Evolutionary conservation across 352 stramenopile genomes (phyloP).

Genomic region (Phytophthora litchii): DNA sequence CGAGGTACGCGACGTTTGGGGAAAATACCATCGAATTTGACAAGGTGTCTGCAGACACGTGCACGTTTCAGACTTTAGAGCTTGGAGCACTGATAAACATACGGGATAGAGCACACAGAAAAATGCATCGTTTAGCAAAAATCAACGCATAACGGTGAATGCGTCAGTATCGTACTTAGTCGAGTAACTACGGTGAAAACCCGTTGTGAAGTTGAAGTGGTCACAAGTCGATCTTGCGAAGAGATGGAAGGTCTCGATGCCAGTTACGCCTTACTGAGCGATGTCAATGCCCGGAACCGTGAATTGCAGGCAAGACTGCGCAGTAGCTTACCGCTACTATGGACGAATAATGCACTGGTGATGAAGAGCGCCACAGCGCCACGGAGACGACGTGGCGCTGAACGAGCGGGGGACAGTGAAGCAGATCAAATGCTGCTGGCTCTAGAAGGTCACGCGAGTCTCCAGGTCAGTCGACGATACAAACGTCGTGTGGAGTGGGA

Average conservation of each 20-base stretch:
- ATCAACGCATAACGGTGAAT: too few species aligned
- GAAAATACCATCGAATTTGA: neutral
- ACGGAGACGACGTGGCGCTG: neutral
- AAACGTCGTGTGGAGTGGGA: conserved; percentile 69
- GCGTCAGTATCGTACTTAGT: neutral
- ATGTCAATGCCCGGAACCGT: conserved; percentile 52
- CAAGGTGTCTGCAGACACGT: conserved; percentile 3
- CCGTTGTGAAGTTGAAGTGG: conserved; percentile 19
- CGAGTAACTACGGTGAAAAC: neutral
- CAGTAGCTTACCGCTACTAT: conserved; percentile 55
- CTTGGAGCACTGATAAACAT: conserved; percentile 7
- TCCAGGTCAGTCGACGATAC: conserved; percentile 42
- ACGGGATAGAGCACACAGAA: conserved; percentile 20
- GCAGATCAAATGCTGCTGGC: conserved; percentile 30
- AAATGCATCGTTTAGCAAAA: conserved; percentile 10
- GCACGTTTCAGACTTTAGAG: neutral
- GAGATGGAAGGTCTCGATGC: conserved; percentile 46
- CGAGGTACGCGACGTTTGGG: conserved; percentile 2
- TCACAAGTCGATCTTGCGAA: conserved; percentile 10
- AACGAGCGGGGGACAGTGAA: conserved; percentile 18
- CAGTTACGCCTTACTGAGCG: conserved; percentile 61
- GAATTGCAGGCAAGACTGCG: conserved; percentile 55
- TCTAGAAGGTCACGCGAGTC: conserved; percentile 17
- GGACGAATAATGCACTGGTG: conserved; percentile 53
- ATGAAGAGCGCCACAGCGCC: conserved; percentile 30